Evolutionary conservation across 129 eudicot genomes (phyloP).

Genomic region (Artemisia annua): DNA sequence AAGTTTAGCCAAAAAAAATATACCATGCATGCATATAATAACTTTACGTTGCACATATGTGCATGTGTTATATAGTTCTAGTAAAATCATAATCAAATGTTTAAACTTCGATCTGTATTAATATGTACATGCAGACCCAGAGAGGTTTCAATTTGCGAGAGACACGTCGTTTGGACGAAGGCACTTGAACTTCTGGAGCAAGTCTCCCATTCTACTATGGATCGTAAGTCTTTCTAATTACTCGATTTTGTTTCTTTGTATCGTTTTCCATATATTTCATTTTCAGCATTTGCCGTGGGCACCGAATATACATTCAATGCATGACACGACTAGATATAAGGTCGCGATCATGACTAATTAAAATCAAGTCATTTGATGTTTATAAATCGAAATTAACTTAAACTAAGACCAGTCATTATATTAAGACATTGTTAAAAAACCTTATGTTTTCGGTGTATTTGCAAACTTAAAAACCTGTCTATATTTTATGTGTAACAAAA

Average conservation of each 20-base stretch:
- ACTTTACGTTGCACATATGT: no score
- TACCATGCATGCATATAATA: no score
- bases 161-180: slow-evolving; percentile 66
- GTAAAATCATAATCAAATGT: neutral
- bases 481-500: no score
- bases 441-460: no score
- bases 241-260: no score
- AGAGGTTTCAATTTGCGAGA: slow-evolving; percentile 59
- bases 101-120: neutral
- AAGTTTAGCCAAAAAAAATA: neutral
- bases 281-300: neutral
- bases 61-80: no score
- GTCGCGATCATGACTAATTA: neutral
- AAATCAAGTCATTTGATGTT: no score
- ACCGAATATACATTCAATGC: no score
- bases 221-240: slow-evolving; percentile 36
- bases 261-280: neutral
- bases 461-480: no score
- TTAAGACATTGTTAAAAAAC: no score
- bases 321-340: neutral
- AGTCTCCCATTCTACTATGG: slow-evolving; percentile 53
- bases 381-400: no score
- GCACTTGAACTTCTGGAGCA: slow-evolving; percentile 60
- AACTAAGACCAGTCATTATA: neutral
- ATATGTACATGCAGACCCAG: slow-evolving; percentile 42